Evolutionary conservation across 108 stramenopile genomes (phyloP).

Genomic region (Mediolabrus comicus): DNA sequence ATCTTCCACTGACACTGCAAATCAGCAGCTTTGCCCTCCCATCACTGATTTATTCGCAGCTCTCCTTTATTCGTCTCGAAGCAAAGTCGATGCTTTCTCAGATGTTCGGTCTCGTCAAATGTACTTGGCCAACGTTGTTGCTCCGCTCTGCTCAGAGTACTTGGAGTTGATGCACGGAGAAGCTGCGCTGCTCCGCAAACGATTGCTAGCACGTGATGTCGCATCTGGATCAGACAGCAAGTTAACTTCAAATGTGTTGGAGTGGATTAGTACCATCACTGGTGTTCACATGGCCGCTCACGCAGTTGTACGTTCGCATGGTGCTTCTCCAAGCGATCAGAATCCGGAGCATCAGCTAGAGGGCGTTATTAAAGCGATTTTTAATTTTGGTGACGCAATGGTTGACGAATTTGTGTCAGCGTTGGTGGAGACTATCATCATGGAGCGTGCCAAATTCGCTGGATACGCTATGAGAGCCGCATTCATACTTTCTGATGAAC

Average conservation of each 20-base stretch:
- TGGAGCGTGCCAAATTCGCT: conserved; percentile 77
- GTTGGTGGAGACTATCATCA: conserved; percentile 68
- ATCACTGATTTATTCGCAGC: conserved; percentile 72
- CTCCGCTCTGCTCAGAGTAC: conserved; percentile 66
- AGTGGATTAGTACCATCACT: conserved; percentile 75
- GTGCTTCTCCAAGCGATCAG: conserved; percentile 7
- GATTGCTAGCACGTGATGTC: conserved; percentile 17
- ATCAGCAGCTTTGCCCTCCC: conserved; percentile 38
- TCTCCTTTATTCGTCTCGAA: conserved; percentile 60
- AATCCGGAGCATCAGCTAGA: conserved; percentile 52
- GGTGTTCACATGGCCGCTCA: conserved; percentile 60
- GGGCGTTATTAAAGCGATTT: conserved; percentile 62
- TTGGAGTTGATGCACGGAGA: conserved; percentile 70
- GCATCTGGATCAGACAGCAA: conserved; percentile 13
- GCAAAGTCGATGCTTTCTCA: conserved; percentile 57
- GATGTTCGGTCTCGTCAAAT: conserved; percentile 27
- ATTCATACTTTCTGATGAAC: conserved; percentile 38
- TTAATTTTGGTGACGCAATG: conserved; percentile 58
- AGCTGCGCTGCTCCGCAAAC: conserved; percentile 52
- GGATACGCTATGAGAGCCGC: conserved; percentile 72
- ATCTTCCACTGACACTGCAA: conserved; percentile 21
- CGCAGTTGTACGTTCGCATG: conserved; percentile 23
- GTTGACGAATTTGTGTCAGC: conserved; percentile 64
- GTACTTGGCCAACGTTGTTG: conserved; percentile 62
- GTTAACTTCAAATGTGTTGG: conserved; percentile 44